Base-by-base conservation (phyloP, 2,329 filamentous ascomycete species). In the Botryotinia convoluta region DNA sequence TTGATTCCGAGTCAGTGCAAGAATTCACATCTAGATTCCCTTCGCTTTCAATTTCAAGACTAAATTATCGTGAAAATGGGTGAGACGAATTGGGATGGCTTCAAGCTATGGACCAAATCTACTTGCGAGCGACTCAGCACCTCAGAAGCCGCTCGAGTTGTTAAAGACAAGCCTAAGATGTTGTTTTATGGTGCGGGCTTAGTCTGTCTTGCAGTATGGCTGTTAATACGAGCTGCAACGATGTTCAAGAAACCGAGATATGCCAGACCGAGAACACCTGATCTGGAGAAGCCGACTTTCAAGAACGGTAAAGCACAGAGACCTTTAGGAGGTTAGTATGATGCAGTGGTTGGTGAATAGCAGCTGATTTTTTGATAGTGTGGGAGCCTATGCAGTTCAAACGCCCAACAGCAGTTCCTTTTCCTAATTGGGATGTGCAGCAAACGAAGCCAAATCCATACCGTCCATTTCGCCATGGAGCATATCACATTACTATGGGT, bases 401-500 rank as follows among this genome's bases (percentile, higher is more conserved):
- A 74, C 76, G 80, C 42, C 80, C 80, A 61, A 76, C 74, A 62
- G 78, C 79, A 71, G 32, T 75, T 22, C 78, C 80, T 42, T 74
- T 72, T 48, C 76, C 76, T 1, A 71, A 79, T 61, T 81, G 80
- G 80, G 74, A 81, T 73, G 78, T 81, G 7, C 73, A 79, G 45
- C 79, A 78, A 35, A 75, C 79, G 14, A 80, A 80, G 54, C 80
- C 80, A 73, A 77, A 78, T n/a, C 75, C 80, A 51, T 81, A 81
- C 65, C 79, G 80, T 14, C 80, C 80, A 45, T 81, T 81, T 73
- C 76, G 79, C 76, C 65, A 80, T 75, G 80, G 80, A 16, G 74
- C 76, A 16, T 80, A 81, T 69, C 79, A 81, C 64, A 81, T 81
- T 59, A 81, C 80, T 16, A 81, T 81, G 80, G 80, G 80, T 22